Evolutionary conservation across 306 rosid species (phyloP), one percentile per base, ranked within the genome.

Genomic region (Lathyrus sativus): DNA sequence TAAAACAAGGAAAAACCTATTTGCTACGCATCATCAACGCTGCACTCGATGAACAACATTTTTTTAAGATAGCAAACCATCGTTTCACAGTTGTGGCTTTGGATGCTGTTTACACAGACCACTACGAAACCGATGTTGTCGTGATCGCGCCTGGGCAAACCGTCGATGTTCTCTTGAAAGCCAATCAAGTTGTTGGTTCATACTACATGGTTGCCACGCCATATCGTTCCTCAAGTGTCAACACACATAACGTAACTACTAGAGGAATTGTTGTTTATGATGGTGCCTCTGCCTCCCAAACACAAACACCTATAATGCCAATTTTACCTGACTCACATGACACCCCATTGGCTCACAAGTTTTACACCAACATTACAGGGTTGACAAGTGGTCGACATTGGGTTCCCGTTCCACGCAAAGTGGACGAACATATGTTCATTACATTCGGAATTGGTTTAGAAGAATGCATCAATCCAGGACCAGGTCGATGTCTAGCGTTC

Each of bases 1-100:
- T 90, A 43, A 80, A 70, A 57, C 59, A 11, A 56, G 90, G 92
- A 12, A 76, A 79, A 68, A 86, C 84, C 0, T 88, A 82, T 62
- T 14, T 90, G 70, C 45, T 90, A 11, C 86, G 95, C 2, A 51
- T 90, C 0, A 11, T 80, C 83, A 88, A 90, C 41, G 82, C 85
- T 75, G 79, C 79, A 60, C 91, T 90, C 81, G 86, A 87, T 28
- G 11, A 68, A 7, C 87, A 91, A 49, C 83, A 83, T 28, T 88
- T 91, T 74, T 91, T 84, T 76, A 68, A 76, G 74, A 50, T 88
- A 10, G 86, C 97, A 22, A 83, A 81, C 51, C 96, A 91, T 74
- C 88, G 24, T 0, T 75, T 91, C 57, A 88, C 83, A 0, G 87
- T 91, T 0, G 89, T 88, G 5, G 85, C 89, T 3, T 14, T 91